These are phyloP conservation scores for Gaeumannomyces sp. DNA, from an alignment of 2,329 filamentous ascomycete species.

Conservation along the genomic window DNA sequence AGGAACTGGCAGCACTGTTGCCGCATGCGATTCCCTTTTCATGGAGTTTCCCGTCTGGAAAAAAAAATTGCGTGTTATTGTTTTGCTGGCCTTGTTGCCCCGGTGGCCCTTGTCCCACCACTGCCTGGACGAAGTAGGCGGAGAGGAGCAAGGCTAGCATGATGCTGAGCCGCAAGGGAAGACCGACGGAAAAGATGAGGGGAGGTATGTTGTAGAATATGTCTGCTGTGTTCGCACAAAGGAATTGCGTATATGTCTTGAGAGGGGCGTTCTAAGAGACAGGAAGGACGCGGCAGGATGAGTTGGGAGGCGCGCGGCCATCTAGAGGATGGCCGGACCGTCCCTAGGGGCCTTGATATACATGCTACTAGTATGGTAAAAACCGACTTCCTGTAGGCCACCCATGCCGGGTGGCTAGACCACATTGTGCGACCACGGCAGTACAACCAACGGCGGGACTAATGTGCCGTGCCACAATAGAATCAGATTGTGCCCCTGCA, in stretches of 20 bases:
- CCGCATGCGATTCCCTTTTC: slow-evolving; percentile 1
- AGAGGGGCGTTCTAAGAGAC: too few relatives aligned
- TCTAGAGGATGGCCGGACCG: too few relatives aligned
- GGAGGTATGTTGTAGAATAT: too few relatives aligned
- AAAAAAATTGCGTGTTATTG: background rate
- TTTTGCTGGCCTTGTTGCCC: slow-evolving; percentile 4
- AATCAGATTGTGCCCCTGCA: background rate
- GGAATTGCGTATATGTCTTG: too few relatives aligned
- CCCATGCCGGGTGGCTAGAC: too few relatives aligned
- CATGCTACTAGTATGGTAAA: too few relatives aligned
- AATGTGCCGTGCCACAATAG: background rate
- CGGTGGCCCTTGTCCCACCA: background rate
- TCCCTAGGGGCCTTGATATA: too few relatives aligned
- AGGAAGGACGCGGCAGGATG: too few relatives aligned
- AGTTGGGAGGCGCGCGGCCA: too few relatives aligned
- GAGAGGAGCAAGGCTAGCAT: background rate
- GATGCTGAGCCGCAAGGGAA: background rate
- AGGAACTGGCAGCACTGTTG: background rate
- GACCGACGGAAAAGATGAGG: background rate
- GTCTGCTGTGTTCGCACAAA: too few relatives aligned
- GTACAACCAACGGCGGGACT: background rate
- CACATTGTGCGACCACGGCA: too few relatives aligned
- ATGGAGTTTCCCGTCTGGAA: background rate
- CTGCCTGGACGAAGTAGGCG: background rate
- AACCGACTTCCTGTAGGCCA: background rate